These are phyloP conservation scores for Beauveria brongniartii DNA, from an alignment of 2,329 filamentous ascomycete species.

Conservation along the genomic window DNA sequence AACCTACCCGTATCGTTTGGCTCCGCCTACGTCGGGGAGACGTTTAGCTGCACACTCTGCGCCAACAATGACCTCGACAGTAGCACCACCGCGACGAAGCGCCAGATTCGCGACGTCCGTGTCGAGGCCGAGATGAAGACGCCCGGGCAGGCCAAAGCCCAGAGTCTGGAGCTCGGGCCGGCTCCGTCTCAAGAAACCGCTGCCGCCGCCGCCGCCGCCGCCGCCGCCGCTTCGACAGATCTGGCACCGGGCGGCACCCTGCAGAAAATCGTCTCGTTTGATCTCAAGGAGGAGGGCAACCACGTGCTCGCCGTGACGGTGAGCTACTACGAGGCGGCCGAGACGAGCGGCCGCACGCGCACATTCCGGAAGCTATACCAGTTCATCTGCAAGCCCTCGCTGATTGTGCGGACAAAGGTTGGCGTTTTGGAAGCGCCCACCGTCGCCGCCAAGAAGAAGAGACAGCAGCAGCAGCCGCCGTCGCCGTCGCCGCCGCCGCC, in stretches of 20 bases:
- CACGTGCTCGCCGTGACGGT: slow-evolving; percentile 91
- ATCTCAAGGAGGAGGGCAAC: slow-evolving; percentile 88
- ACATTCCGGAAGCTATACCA: slow-evolving; percentile 96
- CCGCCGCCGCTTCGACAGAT: slow-evolving; percentile 26
- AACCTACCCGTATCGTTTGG: slow-evolving; percentile 88
- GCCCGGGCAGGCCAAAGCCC: slow-evolving; percentile 50
- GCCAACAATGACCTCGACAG: slow-evolving; percentile 70
- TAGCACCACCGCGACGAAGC: not conserved
- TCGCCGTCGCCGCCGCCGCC: not conserved
- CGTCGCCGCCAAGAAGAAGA: no score
- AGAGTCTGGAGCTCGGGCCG: slow-evolving; percentile 55
- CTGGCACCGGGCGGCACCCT: slow-evolving; percentile 58
- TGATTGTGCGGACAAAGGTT: slow-evolving; percentile 87
- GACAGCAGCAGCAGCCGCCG: not conserved
- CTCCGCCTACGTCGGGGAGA: slow-evolving; percentile 90
- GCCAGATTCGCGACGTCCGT: slow-evolving; percentile 61
- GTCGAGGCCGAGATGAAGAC: slow-evolving; percentile 95
- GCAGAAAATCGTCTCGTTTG: slow-evolving; percentile 76
- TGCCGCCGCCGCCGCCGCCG: slow-evolving; percentile 7
- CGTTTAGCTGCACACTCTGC: slow-evolving; percentile 88
- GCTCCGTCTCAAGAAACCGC: not conserved
- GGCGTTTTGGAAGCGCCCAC: slow-evolving; percentile 42
- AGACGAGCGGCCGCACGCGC: slow-evolving; percentile 61
- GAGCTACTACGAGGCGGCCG: slow-evolving; percentile 82
- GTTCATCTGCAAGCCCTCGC: slow-evolving; percentile 82